Base-by-base conservation (phyloP, 2,329 filamentous ascomycete genomes). In the Penicillium sp. region DNA sequence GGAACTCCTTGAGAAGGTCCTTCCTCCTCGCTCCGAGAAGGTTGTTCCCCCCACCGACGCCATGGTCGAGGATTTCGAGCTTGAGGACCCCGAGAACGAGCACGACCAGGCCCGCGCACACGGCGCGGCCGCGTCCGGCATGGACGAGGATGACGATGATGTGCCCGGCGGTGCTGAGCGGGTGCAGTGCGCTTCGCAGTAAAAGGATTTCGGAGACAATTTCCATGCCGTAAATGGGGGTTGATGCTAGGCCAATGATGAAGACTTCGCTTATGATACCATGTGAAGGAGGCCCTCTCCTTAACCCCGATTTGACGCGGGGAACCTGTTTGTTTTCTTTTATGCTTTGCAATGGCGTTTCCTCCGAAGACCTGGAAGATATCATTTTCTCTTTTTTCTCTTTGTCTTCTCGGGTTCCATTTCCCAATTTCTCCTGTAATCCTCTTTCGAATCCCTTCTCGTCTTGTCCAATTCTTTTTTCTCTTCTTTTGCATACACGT, bases 41-140 rank as follows among this genome's bases (percentile, higher is more conserved):
- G 79, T 83, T 56, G 77, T 84, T 25, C 89, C 92, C 47, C 92
- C 93, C 6, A 69, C 82, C 29, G 93, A 97, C 71, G 87, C 89
- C 33, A 97, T 97, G 92, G 90, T 89, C 21, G 94, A 99, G 71
- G 89, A 91, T 67, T 95, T 88, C 68, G 86, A 89, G 50, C 84
- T 97, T 35, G 92, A 97, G 76, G 90, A 95, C 59, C 82, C 95
- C 42, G 93, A 97, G 69, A 77, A 83, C 69, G 84, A 89, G 67
- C 79, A 84, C 46, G 77, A 81, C 35, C 83, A 85, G 70, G 83
- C 84, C 54, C 83, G 88, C 65, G 89, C 89, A 45, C 88, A 89
- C 64, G 87, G 86, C 59, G 86, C 85, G 62, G 80, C 81, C 23
- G 81, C 54, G 10, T 15, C 46, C 78, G 77, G 54, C 74, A 86